Base-by-base conservation (phyloP, 176 grass and related monocot species). In the maize (Zea mays) region DNA sequence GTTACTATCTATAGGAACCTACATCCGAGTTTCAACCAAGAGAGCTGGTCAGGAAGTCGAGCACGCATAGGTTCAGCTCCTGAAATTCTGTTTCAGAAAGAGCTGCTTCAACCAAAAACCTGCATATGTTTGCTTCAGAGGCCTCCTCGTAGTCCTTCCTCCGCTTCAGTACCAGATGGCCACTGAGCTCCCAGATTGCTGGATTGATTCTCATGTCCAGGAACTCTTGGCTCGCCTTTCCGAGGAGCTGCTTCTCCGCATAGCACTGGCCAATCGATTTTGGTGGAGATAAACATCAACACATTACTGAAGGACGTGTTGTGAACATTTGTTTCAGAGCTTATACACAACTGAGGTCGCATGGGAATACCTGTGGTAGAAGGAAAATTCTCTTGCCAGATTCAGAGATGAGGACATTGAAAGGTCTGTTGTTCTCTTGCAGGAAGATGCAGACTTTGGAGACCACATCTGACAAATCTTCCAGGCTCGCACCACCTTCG, bases 331-430 rank as follows among this genome's bases (percentile, higher is more conserved):
- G 21, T 50, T 65, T 63, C 65, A 27, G 10, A 76, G n/a, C 20
- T 42, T 8, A 56, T n/a, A 6, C 39, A 55, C 16, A 77, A 8
- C 4, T 6, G 68, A 42, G 42, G 16, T n/a, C 74, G 7, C 17
- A 21, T 45, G 11, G 17, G 16, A 79, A 51, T 87, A 97, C 95
- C 95, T 97, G 91, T 33, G 81, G 88, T 44, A 97, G 69, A 14
- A 97, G 80, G 69, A 92, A 97, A 74, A 90, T 68, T 83, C 56
- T 88, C 59, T 88, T 85, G 56, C 85, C 91, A 10, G 65, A 94
- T 74, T 94, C 87, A 71, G 95, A 94, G 77, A 94, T 94, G 57
- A 97, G 91, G 13, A 85, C 87, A 88, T 97, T 94, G 80, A 90
- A 97, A 67, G 89, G 95, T 2, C 40, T 92, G 33, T 94, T 90